Evolutionary conservation across 208 protist genomes (phyloP).

Genomic region (Acanthamoeba sp.): DNA sequence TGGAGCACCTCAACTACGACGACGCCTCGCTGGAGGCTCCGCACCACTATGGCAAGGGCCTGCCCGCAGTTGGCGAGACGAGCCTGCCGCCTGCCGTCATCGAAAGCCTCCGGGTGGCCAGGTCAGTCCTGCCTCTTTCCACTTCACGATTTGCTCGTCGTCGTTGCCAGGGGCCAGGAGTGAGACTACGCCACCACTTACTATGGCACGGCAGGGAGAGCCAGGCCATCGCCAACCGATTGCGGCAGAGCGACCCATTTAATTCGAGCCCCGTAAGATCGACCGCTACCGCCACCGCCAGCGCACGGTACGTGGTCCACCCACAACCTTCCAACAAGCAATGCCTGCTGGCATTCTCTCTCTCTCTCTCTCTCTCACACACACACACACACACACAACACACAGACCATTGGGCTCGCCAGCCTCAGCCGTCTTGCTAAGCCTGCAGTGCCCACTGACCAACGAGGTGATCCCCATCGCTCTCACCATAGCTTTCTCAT

Average conservation of each 20-base stretch:
- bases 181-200: not conserved
- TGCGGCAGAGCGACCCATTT: not conserved
- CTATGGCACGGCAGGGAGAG: not conserved
- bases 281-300: not conserved
- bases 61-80: not conserved
- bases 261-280: not conserved
- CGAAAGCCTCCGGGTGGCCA: conserved; percentile 8
- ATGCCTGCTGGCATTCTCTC: no score
- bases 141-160: no score
- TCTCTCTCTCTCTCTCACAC: not conserved
- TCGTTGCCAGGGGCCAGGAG: no score
- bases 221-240: not conserved
- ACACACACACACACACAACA: no score
- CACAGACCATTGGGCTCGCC: not conserved
- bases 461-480: not conserved
- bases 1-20: not conserved
- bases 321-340: not conserved
- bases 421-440: not conserved
- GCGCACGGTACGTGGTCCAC: not conserved
- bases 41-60: not conserved
- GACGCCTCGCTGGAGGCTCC: not conserved
- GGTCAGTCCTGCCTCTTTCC: no score
- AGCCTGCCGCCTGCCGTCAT: not conserved
- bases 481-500: not conserved
- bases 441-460: not conserved